Base-by-base conservation (phyloP, 441 rosid genomes). In the Heliophila coronopifolia region DNA sequence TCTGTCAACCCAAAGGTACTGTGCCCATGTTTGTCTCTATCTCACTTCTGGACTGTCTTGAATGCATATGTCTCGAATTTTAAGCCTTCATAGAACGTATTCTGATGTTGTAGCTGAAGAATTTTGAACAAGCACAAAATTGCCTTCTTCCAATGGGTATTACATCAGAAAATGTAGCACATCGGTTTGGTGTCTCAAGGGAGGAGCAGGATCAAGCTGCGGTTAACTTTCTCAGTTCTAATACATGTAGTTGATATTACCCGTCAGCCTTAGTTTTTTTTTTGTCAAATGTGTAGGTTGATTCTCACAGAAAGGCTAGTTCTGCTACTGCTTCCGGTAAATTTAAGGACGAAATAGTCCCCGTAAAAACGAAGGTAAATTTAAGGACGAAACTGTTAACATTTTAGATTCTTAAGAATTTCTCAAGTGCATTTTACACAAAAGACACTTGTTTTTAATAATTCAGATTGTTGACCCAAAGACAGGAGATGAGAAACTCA, bases 141-240 rank as follows among this genome's bases (percentile, higher is more conserved):
- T 93, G 99, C 66, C 96, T 93, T 65, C 88, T 93, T 50, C 99
- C 99, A 15, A 89, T 93, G 99, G 99, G 97, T 50, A 47, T 93
- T 50, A 93, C 96, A 35, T 93, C 99, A 25, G 99, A 93, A 67
- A 93, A 93, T 67, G 99, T 93, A 52, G 96, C 99, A 19, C 74
- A 81, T 11, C 94, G 99, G 31, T 93, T 81, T 58, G 89, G 93
- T 40, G 96, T 93, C 64, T 66, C 88, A 34, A 81, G 94, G 77
- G 77, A 74, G 69, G 97, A 93, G 76, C 99, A 92, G 66, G 99
- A 92, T 53, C 83, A 79, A 70, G 97, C 99, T 58, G 92, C 99
- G 45, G 99, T 92, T 69, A 73, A 32, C 19, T 9, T 56, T 8
- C 27, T 31, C 12, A 36, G 35, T 48, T n/a, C n/a, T n/a, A n/a